phyloP scores from a whole-genome alignment of 2,329 filamentous ascomycete genomes.

The Diplocarpon mali region DNA sequence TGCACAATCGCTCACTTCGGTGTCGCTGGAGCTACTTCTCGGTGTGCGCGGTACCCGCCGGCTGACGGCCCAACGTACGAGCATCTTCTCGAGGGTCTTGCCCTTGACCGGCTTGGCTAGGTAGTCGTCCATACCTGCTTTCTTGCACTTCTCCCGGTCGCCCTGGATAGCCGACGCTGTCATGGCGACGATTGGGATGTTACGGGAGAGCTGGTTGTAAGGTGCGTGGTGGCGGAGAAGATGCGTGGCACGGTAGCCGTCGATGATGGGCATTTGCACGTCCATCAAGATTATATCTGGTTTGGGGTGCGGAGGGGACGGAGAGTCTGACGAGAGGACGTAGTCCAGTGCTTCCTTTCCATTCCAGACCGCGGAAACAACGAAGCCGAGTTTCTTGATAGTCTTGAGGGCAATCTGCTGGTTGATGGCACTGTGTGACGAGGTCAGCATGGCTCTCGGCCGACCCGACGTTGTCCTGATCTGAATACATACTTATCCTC shows the following conservation, averaged over 20 bases:
- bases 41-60: constrained; percentile 26
- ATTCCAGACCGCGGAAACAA: constrained; percentile 62
- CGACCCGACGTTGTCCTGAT: too few species aligned
- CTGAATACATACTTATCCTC: constrained; percentile 56
- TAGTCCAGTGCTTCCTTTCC: constrained; percentile 71
- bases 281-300: constrained; percentile 74
- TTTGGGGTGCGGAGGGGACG: constrained; percentile 21
- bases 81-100: constrained; percentile 56
- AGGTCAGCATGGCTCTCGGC: neutral
- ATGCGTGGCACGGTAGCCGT: constrained; percentile 69
- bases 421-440: constrained; percentile 44
- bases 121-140: constrained; percentile 68
- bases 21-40: constrained; percentile 3
- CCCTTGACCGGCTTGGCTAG: constrained; percentile 64
- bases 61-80: constrained; percentile 54
- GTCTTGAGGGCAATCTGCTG: constrained; percentile 69
- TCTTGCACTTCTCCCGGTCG: constrained; percentile 62
- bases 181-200: constrained; percentile 72
- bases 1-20: constrained; percentile 19
- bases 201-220: constrained; percentile 46
- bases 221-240: constrained; percentile 57
- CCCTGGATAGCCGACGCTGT: constrained; percentile 70
- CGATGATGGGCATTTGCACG: constrained; percentile 65
- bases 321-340: constrained; percentile 40
- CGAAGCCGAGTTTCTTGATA: constrained; percentile 62